Conservation (phyloP, 2,329 filamentous ascomycete genomes). For the Reticulascus tulasneorum region DNA sequence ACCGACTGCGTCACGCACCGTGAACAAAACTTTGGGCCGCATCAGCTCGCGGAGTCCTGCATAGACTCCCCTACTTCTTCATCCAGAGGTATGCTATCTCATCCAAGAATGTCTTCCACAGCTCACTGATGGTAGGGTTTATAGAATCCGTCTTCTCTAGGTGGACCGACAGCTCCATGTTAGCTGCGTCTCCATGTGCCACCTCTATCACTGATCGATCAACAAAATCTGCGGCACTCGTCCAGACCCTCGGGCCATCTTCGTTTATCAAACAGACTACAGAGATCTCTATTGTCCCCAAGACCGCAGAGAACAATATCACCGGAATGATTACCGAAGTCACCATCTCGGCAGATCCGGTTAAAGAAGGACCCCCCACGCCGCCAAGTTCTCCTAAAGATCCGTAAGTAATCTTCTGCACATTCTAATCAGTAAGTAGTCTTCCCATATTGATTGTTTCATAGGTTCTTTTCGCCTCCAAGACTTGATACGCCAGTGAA, state of each 20-base stretch:
- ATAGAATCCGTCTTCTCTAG: conserved; percentile 42
- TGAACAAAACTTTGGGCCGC: conserved; percentile 1
- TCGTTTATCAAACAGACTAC: conserved; percentile 39
- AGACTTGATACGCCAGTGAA: conserved; percentile 11
- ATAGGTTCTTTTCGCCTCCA: background rate
- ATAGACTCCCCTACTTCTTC: conserved; percentile 22
- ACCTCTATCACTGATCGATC: conserved; percentile 24
- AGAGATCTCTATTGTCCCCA: conserved; percentile 31
- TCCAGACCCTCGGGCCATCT: conserved; percentile 36
- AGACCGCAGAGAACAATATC: conserved; percentile 25
- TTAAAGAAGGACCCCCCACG: conserved; percentile 21
- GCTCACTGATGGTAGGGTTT: conserved; percentile 16
- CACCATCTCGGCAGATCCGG: conserved; percentile 28
- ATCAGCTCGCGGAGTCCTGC: conserved; percentile 8
- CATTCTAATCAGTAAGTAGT: background rate
- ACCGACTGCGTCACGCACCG: background rate
- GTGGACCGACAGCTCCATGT: conserved; percentile 36
- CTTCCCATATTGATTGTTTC: background rate
- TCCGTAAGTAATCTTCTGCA: conserved; percentile 18
- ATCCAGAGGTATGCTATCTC: conserved; percentile 26
- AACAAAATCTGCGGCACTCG: conserved; percentile 24
- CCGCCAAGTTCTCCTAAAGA: conserved; percentile 24
- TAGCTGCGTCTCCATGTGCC: conserved; percentile 26
- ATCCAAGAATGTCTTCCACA: conserved; percentile 4
- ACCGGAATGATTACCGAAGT: conserved; percentile 31